Base-by-base conservation (phyloP, 371 early-diverging fungal species). In the Mortierella sp. region DNA sequence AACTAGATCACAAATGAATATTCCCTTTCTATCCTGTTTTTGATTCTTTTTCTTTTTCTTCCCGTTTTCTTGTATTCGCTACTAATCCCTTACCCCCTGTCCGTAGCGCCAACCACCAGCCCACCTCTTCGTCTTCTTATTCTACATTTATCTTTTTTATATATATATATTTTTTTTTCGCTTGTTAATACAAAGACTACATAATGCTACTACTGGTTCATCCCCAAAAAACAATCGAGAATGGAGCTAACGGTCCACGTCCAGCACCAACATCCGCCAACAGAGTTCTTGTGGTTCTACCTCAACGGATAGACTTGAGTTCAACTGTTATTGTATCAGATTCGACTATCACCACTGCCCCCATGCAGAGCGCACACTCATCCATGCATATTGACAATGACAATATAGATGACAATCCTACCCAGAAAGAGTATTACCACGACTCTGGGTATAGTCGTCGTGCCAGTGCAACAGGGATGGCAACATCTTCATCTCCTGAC, bases 161-260 rank as follows among this genome's bases (percentile, higher is more conserved):
- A n/a, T n/a, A n/a, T n/a, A n/a, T n/a, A n/a, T n/a, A n/a, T n/a
- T 35, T 45, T 5, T 39, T 3, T 62, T 16, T 49, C 12, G 12
- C 26, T 26, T 57, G 10, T 11, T 4, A 61, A 40, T 1, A 1
- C 43, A 40, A 40, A 47, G 14, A 47, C 20, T 5, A 45, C 22
- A 65, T 9, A 12, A 77, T 77, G 77, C 52, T 77, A 30, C 73
- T 77, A 20, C 68, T 77, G 4, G 72, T 77, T 5, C 68, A 72
- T 8, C n/a, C 72, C 10, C 72, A 67, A 57, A 67, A 70, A 11
- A 22, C 30, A 43, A 35, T 32, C 16, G 64, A 62, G 1, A 49
- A 40, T 1, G 51, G 52, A 2, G 35, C 59, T 10, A 24, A 45
- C 9, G 16, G 57, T 18, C 12, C 18, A n/a, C 32, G 16, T 37